Evolutionary conservation across 148 eudicot genomes (phyloP).

Genomic region (Vaccinium myrtillus): DNA sequence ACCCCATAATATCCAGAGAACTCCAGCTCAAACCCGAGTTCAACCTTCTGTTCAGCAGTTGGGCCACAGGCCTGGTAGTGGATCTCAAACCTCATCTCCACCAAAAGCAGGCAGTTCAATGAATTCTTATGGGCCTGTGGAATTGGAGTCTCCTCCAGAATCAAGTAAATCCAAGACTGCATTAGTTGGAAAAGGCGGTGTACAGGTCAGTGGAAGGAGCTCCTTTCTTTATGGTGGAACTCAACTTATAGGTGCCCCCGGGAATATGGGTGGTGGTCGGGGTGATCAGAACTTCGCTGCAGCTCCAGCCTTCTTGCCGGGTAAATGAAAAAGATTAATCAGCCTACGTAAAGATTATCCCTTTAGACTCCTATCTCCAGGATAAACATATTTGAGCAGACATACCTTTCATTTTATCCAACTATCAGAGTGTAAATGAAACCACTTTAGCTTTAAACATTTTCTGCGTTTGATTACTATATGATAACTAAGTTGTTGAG

Average conservation of each 20-base stretch:
- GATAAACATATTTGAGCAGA: not conserved
- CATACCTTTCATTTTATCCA: not conserved
- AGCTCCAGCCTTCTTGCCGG: constrained; percentile 72
- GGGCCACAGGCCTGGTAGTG: constrained; percentile 46
- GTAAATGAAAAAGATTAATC: constrained; percentile 21
- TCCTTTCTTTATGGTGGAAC: constrained; percentile 64
- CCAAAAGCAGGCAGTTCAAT: constrained; percentile 46
- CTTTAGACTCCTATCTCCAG: not conserved
- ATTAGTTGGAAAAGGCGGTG: constrained; percentile 52
- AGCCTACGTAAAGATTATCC: not conserved
- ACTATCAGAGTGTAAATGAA: not conserved
- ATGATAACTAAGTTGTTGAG: not conserved
- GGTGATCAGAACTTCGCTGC: constrained; percentile 72
- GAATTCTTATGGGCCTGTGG: constrained; percentile 43
- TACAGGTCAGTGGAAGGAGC: constrained; percentile 65
- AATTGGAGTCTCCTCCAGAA: constrained; percentile 35
- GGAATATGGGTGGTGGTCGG: constrained; percentile 52
- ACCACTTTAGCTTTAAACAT: not conserved
- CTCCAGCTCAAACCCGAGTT: constrained; percentile 43
- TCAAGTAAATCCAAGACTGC: constrained; percentile 49
- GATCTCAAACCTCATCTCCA: constrained; percentile 55
- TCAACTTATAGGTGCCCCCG: constrained; percentile 64
- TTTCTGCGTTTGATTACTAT: not conserved
- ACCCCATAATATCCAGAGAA: constrained; percentile 35
- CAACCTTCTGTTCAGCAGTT: constrained; percentile 52